Evolutionary conservation across 1,139 yeast species (phyloP), one percentile per base, ranked within the genome.

Genomic region (Hyphopichia khmerensis): DNA sequence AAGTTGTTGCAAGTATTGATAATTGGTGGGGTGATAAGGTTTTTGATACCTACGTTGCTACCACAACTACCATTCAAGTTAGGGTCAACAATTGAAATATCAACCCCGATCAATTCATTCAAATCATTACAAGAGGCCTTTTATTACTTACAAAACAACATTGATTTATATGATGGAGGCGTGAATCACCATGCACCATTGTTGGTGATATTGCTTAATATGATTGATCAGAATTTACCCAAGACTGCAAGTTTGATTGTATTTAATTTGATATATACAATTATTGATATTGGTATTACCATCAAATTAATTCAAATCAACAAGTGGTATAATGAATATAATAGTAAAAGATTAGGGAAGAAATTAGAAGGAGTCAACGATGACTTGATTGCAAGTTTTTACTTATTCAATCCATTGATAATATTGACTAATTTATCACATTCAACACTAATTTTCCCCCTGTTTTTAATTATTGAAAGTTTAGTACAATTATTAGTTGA

Each of bases 131-230:
- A 79, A 55, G 99, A 93, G 60, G 96, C 97, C 9, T 72, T 89
- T 37, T 90, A 79, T 57, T 77, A 87, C 48, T 65, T 80, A 43
- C 62, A 72, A n/a, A 77, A 82, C 48, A 74, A 75, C 13, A 71
- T 85, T 39, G 76, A 84, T 45, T 80, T 91, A 5, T 91, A 90
- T 55, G 81, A 80, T 46, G 96, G 96, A 16, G 96, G 96, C 2
- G 83, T 88, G 26, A 88, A 86, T 38, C 95, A 90, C 60, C 95
- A 89, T 56, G 77, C 95, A 4, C 96, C 96, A 1, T 59, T 91
- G 29, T 56, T 87, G 34, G 74, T 88, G 41, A 67, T 74, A 5
- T 50, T 80, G 10, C 68, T 85, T 48, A 68, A 72, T 26, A 46
- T 70, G 2, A 47, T 81, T 15, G 50, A 62, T 35, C 51, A 56